Conservation (phyloP, 2,329 filamentous ascomycete species). For the Neophaeococcomyces aloes region DNA sequence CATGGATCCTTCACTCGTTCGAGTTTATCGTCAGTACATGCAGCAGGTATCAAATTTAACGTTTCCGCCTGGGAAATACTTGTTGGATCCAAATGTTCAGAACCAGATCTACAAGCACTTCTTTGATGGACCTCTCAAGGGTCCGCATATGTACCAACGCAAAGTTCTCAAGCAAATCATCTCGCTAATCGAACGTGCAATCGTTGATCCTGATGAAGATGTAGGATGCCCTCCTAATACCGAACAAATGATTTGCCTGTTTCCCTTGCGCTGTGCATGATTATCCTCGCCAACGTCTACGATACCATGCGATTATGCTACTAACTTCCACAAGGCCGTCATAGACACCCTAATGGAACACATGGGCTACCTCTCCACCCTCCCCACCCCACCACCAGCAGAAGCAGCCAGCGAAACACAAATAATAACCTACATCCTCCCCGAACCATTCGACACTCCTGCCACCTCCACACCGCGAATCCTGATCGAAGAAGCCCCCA, state of each 20-base stretch:
- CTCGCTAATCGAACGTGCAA: conserved; percentile 58
- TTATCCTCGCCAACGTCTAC: too few species aligned
- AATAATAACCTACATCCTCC: conserved; percentile 18
- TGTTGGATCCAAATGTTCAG: conserved; percentile 56
- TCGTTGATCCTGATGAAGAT: conserved; percentile 75
- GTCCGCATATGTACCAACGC: conserved; percentile 60
- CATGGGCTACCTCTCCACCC: conserved; percentile 55
- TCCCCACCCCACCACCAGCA: conserved; percentile 53
- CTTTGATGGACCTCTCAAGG: conserved; percentile 49
- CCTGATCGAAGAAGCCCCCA: conserved; percentile 19
- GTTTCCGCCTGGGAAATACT: conserved; percentile 49
- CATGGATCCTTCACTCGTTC: conserved; percentile 17
- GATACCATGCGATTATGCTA: too few species aligned
- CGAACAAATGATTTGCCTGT: too few species aligned
- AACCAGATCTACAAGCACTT: conserved; percentile 54
- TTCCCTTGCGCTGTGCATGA: too few species aligned
- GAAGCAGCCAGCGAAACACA: conserved; percentile 51
- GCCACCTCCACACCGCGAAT: conserved; percentile 9
- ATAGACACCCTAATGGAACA: conserved; percentile 66
- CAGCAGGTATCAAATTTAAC: conserved; percentile 56
- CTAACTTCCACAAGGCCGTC: conserved; percentile 52
- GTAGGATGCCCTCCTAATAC: conserved; percentile 54
- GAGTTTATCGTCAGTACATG: conserved; percentile 67
- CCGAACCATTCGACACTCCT: conserved; percentile 11
- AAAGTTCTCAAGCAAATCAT: conserved; percentile 65